Percentiles rank a stretch among this genome's conserved stretches.
phyloP scores from a whole-genome alignment of 2,329 filamentous ascomycete species.

The Trichoderma koningii region DNA sequence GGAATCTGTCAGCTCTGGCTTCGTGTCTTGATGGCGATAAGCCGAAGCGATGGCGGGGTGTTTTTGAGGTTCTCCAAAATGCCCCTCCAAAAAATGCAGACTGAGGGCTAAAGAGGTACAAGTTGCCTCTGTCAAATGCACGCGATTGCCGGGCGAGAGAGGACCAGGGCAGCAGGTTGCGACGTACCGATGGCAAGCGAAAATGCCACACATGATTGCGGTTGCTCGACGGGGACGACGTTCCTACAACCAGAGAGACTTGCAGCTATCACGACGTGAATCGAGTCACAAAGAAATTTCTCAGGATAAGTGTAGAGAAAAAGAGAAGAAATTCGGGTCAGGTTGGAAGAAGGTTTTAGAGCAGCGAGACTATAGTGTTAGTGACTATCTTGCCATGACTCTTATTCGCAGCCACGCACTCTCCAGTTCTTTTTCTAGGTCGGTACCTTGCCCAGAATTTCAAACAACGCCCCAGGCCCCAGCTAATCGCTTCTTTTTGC shows the following conservation, averaged over 20 bases:
- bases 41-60: constrained; percentile 38
- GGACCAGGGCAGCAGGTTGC: not conserved
- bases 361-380: not conserved
- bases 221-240: constrained; percentile 25
- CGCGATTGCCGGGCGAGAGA: not conserved
- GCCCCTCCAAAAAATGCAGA: constrained; percentile 36
- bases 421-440: not conserved
- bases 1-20: constrained; percentile 20
- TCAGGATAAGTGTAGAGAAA: not conserved
- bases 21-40: constrained; percentile 9
- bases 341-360: constrained; percentile 8
- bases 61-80: constrained; percentile 27
- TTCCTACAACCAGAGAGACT: not conserved
- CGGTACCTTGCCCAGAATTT: constrained; percentile 1
- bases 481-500: not conserved
- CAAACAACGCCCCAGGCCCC: constrained; percentile 1
- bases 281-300: constrained; percentile 5
- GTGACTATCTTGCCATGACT: constrained; percentile 27
- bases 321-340: not conserved
- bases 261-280: not conserved
- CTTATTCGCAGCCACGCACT: constrained; percentile 1
- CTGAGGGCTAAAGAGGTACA: not conserved
- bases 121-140: not conserved
- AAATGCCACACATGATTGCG: constrained; percentile 90
- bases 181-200: constrained; percentile 86